phyloP scores from a whole-genome alignment of 2,329 filamentous ascomycete genomes.

The Rhinocladiella mackenziei region DNA sequence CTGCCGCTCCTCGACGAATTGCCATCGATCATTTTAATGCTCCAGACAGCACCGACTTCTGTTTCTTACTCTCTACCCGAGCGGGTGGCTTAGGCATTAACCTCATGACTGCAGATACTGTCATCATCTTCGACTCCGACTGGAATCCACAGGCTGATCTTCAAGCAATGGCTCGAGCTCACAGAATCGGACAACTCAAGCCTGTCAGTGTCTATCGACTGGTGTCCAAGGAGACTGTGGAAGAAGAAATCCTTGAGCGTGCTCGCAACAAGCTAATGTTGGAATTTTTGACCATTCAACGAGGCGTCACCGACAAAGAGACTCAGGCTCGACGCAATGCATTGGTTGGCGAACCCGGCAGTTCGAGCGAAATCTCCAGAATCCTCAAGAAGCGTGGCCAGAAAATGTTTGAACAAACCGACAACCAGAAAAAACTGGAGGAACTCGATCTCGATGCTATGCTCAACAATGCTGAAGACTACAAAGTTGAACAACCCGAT shows the following conservation, averaged over 20 bases:
- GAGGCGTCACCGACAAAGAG: constrained; percentile 91
- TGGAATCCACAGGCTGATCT: constrained; percentile 99
- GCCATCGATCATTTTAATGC: constrained; percentile 99
- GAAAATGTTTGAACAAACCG: constrained; percentile 97
- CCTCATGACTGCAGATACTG: constrained; percentile 96
- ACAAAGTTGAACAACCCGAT: constrained; percentile 91
- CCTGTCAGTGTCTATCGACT: constrained; percentile 95
- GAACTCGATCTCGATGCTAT: constrained; percentile 97
- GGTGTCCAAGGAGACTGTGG: constrained; percentile 96
- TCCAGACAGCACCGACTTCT: constrained; percentile 93
- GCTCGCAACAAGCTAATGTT: constrained; percentile 96
- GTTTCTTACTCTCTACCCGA: constrained; percentile 89
- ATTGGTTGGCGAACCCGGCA: constrained; percentile 69
- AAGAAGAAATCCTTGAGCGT: constrained; percentile 94
- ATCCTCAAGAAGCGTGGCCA: constrained; percentile 98
- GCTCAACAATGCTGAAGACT: constrained; percentile 92
- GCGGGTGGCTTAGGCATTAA: constrained; percentile 98
- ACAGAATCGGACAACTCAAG: constrained; percentile 93
- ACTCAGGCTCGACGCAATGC: constrained; percentile 63
- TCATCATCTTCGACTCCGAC: constrained; percentile 95
- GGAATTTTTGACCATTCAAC: constrained; percentile 95
- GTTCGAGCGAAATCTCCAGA: constrained; percentile 89
- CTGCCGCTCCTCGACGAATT: constrained; percentile 78
- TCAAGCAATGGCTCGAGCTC: constrained; percentile 96
- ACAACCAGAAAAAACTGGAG: constrained; percentile 93